Evolutionary conservation across 2,329 filamentous ascomycete genomes (phyloP).

Genomic region (Xylariaceae sp.): DNA sequence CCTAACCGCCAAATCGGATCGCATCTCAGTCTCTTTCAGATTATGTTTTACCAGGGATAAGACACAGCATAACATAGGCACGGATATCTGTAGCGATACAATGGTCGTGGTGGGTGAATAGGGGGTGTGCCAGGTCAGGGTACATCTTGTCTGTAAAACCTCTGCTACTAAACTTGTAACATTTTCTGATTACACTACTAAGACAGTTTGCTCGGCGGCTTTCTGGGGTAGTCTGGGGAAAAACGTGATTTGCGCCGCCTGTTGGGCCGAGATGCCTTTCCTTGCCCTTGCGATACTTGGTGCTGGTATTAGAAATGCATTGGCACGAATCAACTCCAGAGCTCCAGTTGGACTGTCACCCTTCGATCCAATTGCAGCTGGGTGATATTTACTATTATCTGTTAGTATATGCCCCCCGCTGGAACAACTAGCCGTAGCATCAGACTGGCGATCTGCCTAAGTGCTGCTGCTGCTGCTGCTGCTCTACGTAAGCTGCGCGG

Average conservation of each 20-base stretch:
- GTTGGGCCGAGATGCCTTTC: conserved; percentile 15
- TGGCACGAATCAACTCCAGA: not conserved
- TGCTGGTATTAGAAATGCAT: not conserved
- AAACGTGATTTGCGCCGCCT: conserved; percentile 19
- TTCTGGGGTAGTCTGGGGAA: conserved; percentile 16
- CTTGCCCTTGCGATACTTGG: conserved; percentile 7
- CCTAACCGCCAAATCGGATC: not conserved
- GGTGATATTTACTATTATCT: not conserved
- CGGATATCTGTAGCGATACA: not conserved
- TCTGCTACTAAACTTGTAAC: too few relatives aligned
- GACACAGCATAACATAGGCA: not conserved
- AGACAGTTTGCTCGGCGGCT: conserved; percentile 2
- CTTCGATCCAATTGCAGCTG: too few relatives aligned
- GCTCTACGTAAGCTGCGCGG: not conserved
- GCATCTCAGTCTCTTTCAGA: not conserved
- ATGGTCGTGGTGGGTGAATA: not conserved
- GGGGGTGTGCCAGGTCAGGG: not conserved
- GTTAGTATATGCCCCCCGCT: too few relatives aligned
- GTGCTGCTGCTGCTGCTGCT: not conserved
- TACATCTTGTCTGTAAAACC: not conserved
- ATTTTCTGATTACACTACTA: not conserved
- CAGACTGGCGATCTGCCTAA: too few relatives aligned
- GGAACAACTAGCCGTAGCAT: too few relatives aligned
- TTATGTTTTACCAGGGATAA: not conserved
- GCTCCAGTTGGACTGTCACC: too few relatives aligned